These are phyloP conservation scores for Rhamnella rubrinervis DNA, from an alignment of 331 rosid species.

Conservation along the genomic window DNA sequence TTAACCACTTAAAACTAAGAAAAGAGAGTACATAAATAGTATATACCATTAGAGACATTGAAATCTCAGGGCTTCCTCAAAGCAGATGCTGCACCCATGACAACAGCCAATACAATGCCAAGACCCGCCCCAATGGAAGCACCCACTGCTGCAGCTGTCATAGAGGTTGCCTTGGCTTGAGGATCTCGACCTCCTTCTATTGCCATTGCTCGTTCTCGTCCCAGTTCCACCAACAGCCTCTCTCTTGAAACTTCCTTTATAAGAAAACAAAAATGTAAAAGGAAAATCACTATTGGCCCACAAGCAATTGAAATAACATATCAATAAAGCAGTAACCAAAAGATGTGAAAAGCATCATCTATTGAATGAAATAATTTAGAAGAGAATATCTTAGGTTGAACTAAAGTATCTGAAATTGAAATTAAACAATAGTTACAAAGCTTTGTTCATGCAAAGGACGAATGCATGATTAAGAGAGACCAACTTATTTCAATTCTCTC, in stretches of 20 bases:
- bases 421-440: no score
- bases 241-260: conserved; percentile 74
- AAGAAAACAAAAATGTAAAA: background rate
- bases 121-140: conserved; percentile 95
- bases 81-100: conserved; percentile 99
- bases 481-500: no score
- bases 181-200: conserved; percentile 45
- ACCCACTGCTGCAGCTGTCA: conserved; percentile 81
- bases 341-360: background rate
- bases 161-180: conserved; percentile 56
- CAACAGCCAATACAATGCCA: conserved; percentile 84
- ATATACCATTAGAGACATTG: background rate
- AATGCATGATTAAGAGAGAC: no score
- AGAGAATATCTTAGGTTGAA: background rate
- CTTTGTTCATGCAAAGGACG: no score
- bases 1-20: background rate
- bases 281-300: background rate
- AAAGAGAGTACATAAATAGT: background rate
- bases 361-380: background rate
- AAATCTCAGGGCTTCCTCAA: conserved; percentile 74
- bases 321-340: no score
- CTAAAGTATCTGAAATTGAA: background rate
- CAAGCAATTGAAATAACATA: no score
- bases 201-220: conserved; percentile 55
- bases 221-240: conserved; percentile 66